A percentile compares a stretch with the other conserved stretches of the same genome.
phyloP scores from a whole-genome alignment of 441 rosid species.

The Adansonia rubrostipa region DNA sequence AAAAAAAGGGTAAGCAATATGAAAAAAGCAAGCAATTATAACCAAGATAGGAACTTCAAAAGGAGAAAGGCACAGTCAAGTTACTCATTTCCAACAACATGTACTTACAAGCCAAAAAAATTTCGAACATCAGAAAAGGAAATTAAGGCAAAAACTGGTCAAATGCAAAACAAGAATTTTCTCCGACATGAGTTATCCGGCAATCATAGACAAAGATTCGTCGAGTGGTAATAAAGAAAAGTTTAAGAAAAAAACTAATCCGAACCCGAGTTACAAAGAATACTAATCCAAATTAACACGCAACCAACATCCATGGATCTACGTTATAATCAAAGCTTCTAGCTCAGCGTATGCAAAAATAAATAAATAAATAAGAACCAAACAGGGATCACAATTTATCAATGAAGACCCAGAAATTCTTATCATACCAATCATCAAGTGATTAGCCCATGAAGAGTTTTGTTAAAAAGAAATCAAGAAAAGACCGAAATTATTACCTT shows the following conservation, averaged over 20 bases:
- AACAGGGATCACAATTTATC: conserved; percentile 9
- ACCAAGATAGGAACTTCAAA: no score
- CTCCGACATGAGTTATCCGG: background rate
- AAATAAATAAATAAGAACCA: background rate
- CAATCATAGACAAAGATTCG: background rate
- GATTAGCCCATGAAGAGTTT: conserved; percentile 3
- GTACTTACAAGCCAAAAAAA: no score
- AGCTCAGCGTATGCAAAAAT: background rate
- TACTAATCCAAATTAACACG: conserved; percentile 21
- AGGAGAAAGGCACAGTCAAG: background rate
- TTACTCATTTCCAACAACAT: no score
- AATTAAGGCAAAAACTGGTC: background rate
- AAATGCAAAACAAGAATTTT: background rate
- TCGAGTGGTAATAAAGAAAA: background rate
- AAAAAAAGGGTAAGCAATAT: background rate
- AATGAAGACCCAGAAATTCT: background rate
- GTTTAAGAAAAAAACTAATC: conserved; percentile 3
- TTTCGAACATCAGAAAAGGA: background rate
- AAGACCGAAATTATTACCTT: conserved; percentile 28
- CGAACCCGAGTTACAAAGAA: background rate
- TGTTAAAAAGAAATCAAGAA: no score
- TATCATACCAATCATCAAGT: conserved; percentile 3
- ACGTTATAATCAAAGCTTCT: background rate
- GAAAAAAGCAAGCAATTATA: background rate
- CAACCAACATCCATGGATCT: conserved; percentile 26